A percentile compares a stretch with the other conserved stretches of the same genome.
phyloP scores from a whole-genome alignment of 2,329 filamentous ascomycete species.

The Leptoxyphium fumago region DNA sequence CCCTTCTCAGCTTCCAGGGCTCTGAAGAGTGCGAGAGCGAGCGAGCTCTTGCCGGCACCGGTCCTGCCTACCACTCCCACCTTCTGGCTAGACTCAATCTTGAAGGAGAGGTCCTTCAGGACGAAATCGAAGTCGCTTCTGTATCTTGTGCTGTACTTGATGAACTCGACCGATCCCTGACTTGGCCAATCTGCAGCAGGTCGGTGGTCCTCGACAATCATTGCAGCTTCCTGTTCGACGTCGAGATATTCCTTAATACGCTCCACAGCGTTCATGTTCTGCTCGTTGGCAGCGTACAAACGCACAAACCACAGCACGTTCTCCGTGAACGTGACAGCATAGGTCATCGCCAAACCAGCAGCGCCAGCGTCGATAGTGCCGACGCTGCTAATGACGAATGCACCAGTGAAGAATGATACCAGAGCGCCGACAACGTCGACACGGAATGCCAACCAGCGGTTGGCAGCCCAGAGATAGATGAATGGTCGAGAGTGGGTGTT shows the following conservation, averaged over 20 bases:
- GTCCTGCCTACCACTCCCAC: conserved; percentile 93
- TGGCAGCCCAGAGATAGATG: conserved; percentile 91
- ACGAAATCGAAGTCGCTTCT: conserved; percentile 77
- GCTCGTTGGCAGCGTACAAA: conserved; percentile 86
- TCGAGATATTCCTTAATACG: conserved; percentile 95
- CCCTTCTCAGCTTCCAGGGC: conserved; percentile 82
- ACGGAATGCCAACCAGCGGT: conserved; percentile 88
- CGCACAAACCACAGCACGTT: conserved; percentile 94
- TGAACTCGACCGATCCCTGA: conserved; percentile 73
- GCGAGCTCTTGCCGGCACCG: conserved; percentile 88
- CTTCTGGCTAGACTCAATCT: conserved; percentile 74
- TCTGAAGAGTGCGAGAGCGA: conserved; percentile 85
- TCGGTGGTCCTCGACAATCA: conserved; percentile 62
- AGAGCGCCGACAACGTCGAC: conserved; percentile 82
- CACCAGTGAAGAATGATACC: conserved; percentile 84
- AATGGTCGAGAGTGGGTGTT: conserved; percentile 88
- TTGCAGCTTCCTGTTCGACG: conserved; percentile 78
- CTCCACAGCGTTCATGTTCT: conserved; percentile 99
- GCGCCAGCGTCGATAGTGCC: conserved; percentile 78
- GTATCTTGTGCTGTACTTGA: conserved; percentile 79
- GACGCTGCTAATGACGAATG: conserved; percentile 74
- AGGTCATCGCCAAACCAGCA: conserved; percentile 85
- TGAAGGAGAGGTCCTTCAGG: conserved; percentile 69
- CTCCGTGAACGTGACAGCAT: conserved; percentile 92
- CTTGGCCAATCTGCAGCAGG: conserved; percentile 74